Conservation (phyloP, 306 rosid genomes). For the Amphicarpaea edgeworthii region DNA sequence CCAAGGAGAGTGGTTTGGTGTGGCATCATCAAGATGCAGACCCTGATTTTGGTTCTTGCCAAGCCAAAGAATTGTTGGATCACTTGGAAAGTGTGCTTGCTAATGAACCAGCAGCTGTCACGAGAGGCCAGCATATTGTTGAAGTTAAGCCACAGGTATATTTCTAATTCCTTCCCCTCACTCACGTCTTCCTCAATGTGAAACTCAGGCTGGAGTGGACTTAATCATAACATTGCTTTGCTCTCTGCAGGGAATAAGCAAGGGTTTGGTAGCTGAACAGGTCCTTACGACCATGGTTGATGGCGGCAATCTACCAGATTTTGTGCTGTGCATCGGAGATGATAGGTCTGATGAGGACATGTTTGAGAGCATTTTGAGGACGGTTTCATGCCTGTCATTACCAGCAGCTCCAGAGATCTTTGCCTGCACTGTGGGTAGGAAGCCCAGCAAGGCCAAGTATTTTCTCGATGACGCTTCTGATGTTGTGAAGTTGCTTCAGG, state of each 20-base stretch:
- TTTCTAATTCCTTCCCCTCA: neutral
- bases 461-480: constrained; percentile 74
- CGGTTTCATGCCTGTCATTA: constrained; percentile 59
- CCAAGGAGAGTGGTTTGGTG: constrained; percentile 82
- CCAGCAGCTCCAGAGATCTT: constrained; percentile 70
- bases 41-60: constrained; percentile 88
- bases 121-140: constrained; percentile 81
- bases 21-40: constrained; percentile 97
- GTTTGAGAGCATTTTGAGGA: constrained; percentile 78
- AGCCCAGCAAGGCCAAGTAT: constrained; percentile 92
- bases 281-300: constrained; percentile 67
- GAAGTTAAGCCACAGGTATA: constrained; percentile 93
- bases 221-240: neutral
- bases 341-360: constrained; percentile 91
- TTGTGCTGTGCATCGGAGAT: constrained; percentile 87
- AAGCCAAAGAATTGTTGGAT: constrained; percentile 80
- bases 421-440: constrained; percentile 85
- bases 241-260: constrained; percentile 77
- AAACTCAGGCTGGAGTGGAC: constrained; percentile 24
- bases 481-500: constrained; percentile 71
- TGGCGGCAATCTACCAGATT: constrained; percentile 68
- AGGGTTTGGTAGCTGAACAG: constrained; percentile 76
- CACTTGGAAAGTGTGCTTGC: constrained; percentile 82
- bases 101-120: constrained; percentile 77
- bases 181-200: neutral